Base-by-base conservation (phyloP, 1,139 yeast genomes). In the Geotrichum australiense region DNA sequence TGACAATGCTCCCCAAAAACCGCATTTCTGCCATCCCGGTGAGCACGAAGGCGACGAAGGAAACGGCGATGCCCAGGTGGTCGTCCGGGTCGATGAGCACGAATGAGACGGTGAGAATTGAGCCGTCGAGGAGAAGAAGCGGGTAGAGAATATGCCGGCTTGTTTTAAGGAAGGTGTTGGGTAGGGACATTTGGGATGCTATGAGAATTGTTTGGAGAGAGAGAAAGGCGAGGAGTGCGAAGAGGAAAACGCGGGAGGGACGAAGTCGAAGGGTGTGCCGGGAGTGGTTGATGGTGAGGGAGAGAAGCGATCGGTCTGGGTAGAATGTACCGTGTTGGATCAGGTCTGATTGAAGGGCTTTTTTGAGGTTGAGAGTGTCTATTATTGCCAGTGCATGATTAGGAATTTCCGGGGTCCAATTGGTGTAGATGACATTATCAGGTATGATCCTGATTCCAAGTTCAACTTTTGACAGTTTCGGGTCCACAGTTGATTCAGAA, bases 11-110 rank as follows among this genome's bases (percentile, higher is more conserved):
- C 24, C 80, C 75, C 69, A 84, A 69, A 59, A 81, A 85, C 45
- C 93, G 71, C 65, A 82, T 71, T 54, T 85, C 95, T 65, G 86
- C 84, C 18, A 84, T 70, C 11, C 82, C 76, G 26, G 89, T 79
- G 53, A 84, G 65, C 3, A 82, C 73, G 51, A 83, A 78, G 1
- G 84, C 71, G 7, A 82, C 59, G 44, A 86, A 78, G 1, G 91
- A 78, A 47, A 83, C 72, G 20, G 85, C 76, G 18, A 82, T 76
- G 41, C 81, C 67, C 2, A 87, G 76, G 39, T 85, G 63, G 50
- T 80, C 84, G 20, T 83, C 59, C 30, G 73, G 73, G 14, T 71
- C 73, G 1, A 89, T 74, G 28, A 78, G 62, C 24, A 82, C 68
- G 47, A 85, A 65, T 36, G 80, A 74, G 22, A 77, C 58, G 58